Base-by-base conservation (phyloP, 805 yeast species). In the Lachancea sp. region DNA sequence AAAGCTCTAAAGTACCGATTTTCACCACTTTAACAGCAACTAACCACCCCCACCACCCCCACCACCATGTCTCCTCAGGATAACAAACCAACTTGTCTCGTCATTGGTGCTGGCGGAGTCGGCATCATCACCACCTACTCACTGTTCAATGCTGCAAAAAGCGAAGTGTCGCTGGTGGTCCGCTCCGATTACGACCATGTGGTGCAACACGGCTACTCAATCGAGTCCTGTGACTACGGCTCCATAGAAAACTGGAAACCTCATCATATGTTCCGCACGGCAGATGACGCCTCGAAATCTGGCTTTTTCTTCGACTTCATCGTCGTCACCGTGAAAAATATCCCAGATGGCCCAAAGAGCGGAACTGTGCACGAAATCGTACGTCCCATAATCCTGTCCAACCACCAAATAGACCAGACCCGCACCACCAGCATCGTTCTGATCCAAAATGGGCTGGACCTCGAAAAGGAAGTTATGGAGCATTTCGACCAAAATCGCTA, bases 91-190 rank as follows among this genome's bases (percentile, higher is more conserved):
- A 9, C 39, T 19, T 42, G 42, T 15, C 68, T 86, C 11, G 67
- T 86, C 10, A 74, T 86, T 33, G 95, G 95, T 10, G 75, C 87
- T 36, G 96, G 95, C 13, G 95, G 95, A 32, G 93, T 87, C 10
- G 96, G 96, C 31, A 74, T 87, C 15, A 76, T 87, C 29, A 81
- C 83, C 2, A 86, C 95, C 0, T 72, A 81, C 41, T 77, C 85
- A 0, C 68, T 87, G 27, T 71, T 69, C 52, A 59, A 62, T 34
- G 68, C 73, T 36, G 77, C 73, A 0, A 62, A 68, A 36, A 70
- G 78, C 9, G 68, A 69, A 19, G 80, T 84, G 11, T 77, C 88
- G 2, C 67, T 78, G 12, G 83, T 82, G 4, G 73, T 81, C 3
- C 73, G 93, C 58, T 75, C 87, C 20, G 83, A 80, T 53, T 83